A percentile compares a stretch with the other conserved stretches of the same genome.
These are phyloP conservation scores for Juglanconis juglandina DNA, from an alignment of 2,329 filamentous ascomycete genomes.

Conservation along the genomic window DNA sequence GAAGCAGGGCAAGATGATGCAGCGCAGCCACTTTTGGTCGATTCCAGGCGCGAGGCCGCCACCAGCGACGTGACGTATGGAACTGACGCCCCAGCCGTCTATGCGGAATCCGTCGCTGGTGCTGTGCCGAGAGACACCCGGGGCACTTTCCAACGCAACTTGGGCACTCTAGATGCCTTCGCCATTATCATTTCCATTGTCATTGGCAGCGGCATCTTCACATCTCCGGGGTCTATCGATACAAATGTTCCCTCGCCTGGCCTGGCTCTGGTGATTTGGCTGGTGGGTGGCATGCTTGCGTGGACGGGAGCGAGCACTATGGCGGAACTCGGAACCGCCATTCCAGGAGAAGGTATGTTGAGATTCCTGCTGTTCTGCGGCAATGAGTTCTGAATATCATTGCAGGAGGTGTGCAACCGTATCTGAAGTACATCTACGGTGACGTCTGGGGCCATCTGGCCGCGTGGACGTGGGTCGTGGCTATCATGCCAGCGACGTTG, in stretches of 20 bases:
- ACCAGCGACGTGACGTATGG: background rate
- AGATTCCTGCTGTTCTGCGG: background rate
- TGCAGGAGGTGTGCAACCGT: constrained; percentile 58
- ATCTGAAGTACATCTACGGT: constrained; percentile 58
- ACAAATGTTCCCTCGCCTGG: constrained; percentile 61
- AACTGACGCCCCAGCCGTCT: background rate
- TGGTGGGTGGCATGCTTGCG: constrained; percentile 57
- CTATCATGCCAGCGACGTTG: constrained; percentile 61
- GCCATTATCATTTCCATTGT: constrained; percentile 61
- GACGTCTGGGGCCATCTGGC: constrained; percentile 60
- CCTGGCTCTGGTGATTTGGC: constrained; percentile 56
- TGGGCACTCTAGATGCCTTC: constrained; percentile 49
- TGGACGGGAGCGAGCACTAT: constrained; percentile 63
- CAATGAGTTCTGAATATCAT: background rate
- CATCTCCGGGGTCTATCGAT: constrained; percentile 60
- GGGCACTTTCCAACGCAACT: constrained; percentile 39
- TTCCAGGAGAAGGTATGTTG: constrained; percentile 53
- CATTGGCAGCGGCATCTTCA: constrained; percentile 63
- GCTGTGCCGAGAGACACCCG: constrained; percentile 2
- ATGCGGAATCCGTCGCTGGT: background rate
- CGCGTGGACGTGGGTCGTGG: constrained; percentile 64
- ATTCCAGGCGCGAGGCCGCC: background rate
- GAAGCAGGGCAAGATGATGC: background rate
- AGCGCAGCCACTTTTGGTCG: constrained; percentile 2
- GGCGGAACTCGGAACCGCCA: constrained; percentile 60